Conservation (phyloP, 345 rosid genomes). For the Stellera chamaejasme region DNA sequence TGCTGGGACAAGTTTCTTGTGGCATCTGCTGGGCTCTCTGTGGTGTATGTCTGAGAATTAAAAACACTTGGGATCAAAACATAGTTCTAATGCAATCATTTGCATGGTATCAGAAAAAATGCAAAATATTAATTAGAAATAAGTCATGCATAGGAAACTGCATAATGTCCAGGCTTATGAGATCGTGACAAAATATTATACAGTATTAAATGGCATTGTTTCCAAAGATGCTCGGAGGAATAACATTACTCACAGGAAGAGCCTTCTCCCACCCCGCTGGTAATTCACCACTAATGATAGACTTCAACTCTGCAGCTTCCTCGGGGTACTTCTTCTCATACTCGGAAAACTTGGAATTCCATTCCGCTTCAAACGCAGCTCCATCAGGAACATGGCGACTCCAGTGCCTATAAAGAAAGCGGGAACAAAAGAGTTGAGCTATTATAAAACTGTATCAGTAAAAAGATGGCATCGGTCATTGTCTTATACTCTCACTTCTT, state of each 20-base stretch:
- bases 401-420: slow-evolving; percentile 67
- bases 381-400: slow-evolving; percentile 77
- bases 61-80: slow-evolving; percentile 13
- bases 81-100: not conserved
- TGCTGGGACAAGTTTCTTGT: slow-evolving; percentile 60
- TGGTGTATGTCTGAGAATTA: slow-evolving; percentile 62
- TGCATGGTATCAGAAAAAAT: not conserved
- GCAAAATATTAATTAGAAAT: not conserved
- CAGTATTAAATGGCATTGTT: not conserved
- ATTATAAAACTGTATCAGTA: not conserved
- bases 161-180: too few species aligned
- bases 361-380: slow-evolving; percentile 65
- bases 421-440: not conserved
- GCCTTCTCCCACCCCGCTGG: slow-evolving; percentile 76
- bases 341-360: slow-evolving; percentile 67
- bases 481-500: slow-evolving; percentile 26
- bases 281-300: slow-evolving; percentile 16
- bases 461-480: not conserved
- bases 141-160: not conserved
- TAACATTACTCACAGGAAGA: slow-evolving; percentile 55
- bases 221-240: not conserved
- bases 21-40: slow-evolving; percentile 83
- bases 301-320: slow-evolving; percentile 79
- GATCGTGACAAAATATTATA: too few species aligned
- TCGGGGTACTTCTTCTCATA: slow-evolving; percentile 74